These are phyloP conservation scores for Polytrichum formosum DNA, from an alignment of 225 moss, liverwort and hornwort genomes.

Conservation along the genomic window DNA sequence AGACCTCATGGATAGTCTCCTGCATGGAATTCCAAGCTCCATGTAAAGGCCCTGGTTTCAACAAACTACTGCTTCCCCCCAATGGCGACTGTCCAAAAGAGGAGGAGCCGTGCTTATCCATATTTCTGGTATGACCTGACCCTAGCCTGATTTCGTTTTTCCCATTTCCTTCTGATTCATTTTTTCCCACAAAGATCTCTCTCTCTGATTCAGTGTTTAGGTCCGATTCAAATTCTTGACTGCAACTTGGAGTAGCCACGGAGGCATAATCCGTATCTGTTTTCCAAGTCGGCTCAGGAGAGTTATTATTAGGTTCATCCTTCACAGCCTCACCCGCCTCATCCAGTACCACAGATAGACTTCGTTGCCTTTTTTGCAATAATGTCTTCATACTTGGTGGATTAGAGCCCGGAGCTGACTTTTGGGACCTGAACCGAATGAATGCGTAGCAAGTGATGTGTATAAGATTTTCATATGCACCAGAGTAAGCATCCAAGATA, in stretches of 20 bases:
- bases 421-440: too few species aligned
- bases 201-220: not conserved
- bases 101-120: not conserved
- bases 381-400: slow-evolving; percentile 7
- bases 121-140: too few species aligned
- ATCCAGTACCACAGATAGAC: slow-evolving; percentile 40
- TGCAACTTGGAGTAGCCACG: not conserved
- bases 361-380: slow-evolving; percentile 41
- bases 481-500: too few species aligned
- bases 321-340: slow-evolving; percentile 24
- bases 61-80: slow-evolving; percentile 4
- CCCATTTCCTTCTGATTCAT: too few species aligned
- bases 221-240: slow-evolving; percentile 12
- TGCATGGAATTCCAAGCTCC: slow-evolving; percentile 64
- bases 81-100: not conserved
- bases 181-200: not conserved
- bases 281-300: slow-evolving; percentile 4
- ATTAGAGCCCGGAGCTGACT: too few species aligned
- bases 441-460: too few species aligned
- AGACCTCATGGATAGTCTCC: slow-evolving; percentile 56
- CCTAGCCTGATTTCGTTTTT: too few species aligned
- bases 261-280: not conserved
- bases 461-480: too few species aligned
- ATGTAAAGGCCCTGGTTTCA: slow-evolving; percentile 44
- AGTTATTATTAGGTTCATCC: slow-evolving; percentile 26